Evolutionary conservation across 2,329 filamentous ascomycete species (phyloP).

Genomic region (Aspergillus fischeri): DNA sequence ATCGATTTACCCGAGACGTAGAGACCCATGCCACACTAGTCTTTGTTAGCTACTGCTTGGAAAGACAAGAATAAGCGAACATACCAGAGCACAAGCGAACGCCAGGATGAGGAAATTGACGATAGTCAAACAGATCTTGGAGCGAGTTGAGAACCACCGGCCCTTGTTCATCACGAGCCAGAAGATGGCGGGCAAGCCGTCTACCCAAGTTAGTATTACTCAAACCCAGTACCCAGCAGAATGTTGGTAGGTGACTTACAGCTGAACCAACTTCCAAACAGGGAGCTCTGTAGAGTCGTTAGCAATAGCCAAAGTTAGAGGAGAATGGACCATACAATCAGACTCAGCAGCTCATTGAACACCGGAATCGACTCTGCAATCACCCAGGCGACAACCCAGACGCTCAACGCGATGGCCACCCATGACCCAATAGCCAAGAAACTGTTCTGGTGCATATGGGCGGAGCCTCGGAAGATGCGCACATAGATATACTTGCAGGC

Average conservation of each 20-base stretch:
- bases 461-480: constrained; percentile 57
- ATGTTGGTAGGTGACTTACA: constrained; percentile 21
- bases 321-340: constrained; percentile 43
- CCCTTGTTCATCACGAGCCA: constrained; percentile 48
- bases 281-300: constrained; percentile 37
- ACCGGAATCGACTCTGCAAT: constrained; percentile 67
- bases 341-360: constrained; percentile 61
- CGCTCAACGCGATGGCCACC: constrained; percentile 51
- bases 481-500: constrained; percentile 63
- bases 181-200: constrained; percentile 43
- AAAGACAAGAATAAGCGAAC: background rate
- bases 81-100: constrained; percentile 27
- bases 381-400: constrained; percentile 61
- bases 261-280: constrained; percentile 66
- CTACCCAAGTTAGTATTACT: constrained; percentile 13
- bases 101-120: constrained; percentile 42
- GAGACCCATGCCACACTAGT: constrained; percentile 35
- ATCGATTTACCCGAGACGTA: constrained; percentile 38
- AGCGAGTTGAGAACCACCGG: constrained; percentile 32
- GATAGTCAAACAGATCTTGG: constrained; percentile 42
- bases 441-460: constrained; percentile 49
- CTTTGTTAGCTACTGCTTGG: constrained; percentile 4
- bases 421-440: constrained; percentile 52
- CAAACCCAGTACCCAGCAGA: background rate
- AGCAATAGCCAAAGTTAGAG: background rate